Percentiles rank a stretch among this genome's conserved stretches.
These are phyloP conservation scores for barley (Hordeum vulgare) DNA, from an alignment of 176 grass and related monocot species.

Conservation along the genomic window MorexV3_pseudomolecules_assembly NC_058524.1:109325068-109325567, in stretches of 20 bases:
- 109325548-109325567: slow-evolving; percentile 30
- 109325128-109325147: too few relatives aligned
- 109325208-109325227: too few relatives aligned
- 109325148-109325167: too few relatives aligned
- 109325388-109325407: background rate
- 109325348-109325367: slow-evolving; percentile 32
- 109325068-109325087: too few relatives aligned
- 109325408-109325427: slow-evolving; percentile 16
- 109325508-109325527: background rate
- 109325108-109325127: too few relatives aligned
- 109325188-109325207: too few relatives aligned
- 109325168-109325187: too few relatives aligned
- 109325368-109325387: slow-evolving; percentile 41
- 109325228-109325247: too few relatives aligned
- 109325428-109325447: background rate
- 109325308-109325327: slow-evolving; percentile 20
- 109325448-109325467: slow-evolving; percentile 35
- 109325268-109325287: too few relatives aligned
- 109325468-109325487: slow-evolving; percentile 55
- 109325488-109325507: slow-evolving; percentile 32
- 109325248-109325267: too few relatives aligned
- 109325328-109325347: slow-evolving; percentile 10
- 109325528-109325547: slow-evolving; percentile 23
- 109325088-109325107: too few relatives aligned
- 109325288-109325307: background rate